phyloP scores from a whole-genome alignment of 768 basidiomycete species.

The Boletus rufocinnamomeus region DNA sequence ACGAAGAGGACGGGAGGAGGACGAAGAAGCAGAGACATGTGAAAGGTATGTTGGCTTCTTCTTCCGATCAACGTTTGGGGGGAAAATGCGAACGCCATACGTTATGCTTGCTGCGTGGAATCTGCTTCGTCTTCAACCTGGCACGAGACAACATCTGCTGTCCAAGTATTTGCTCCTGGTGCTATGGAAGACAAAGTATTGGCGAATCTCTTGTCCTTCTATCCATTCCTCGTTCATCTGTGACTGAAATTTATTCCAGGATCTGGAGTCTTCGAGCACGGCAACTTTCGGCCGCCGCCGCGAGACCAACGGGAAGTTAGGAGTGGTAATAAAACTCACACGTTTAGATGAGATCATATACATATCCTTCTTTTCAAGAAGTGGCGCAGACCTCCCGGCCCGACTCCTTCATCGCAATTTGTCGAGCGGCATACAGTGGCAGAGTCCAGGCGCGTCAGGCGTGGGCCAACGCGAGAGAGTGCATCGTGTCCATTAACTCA shows the following conservation, averaged over 20 bases:
- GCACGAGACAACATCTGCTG: background rate
- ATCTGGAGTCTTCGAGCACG: slow-evolving; percentile 41
- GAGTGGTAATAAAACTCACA: slow-evolving; percentile 69
- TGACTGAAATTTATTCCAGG: slow-evolving; percentile 33
- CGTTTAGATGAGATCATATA: slow-evolving; percentile 52
- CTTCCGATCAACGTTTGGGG: background rate
- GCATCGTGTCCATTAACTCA: slow-evolving; percentile 15
- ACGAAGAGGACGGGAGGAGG: slow-evolving; percentile 38
- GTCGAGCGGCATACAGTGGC: slow-evolving; percentile 3
- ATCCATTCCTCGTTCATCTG: background rate
- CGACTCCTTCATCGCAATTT: background rate
- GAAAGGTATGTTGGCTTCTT: slow-evolving; percentile 34
- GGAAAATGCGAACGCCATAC: background rate
- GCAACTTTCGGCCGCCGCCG: slow-evolving; percentile 66
- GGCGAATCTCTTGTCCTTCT: slow-evolving; percentile 7
- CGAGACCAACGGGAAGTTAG: slow-evolving; percentile 65
- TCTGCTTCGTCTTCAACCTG: slow-evolving; percentile 7
- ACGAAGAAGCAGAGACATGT: slow-evolving; percentile 56
- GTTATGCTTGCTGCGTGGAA: slow-evolving; percentile 8
- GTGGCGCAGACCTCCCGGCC: background rate
- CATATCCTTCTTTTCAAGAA: slow-evolving; percentile 11
- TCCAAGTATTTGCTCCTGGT: background rate
- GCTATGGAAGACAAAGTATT: slow-evolving; percentile 5
- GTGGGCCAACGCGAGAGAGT: slow-evolving; percentile 1
- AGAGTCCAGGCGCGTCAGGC: slow-evolving; percentile 14